Evolutionary conservation across 345 rosid species (phyloP).

Genomic region (Abelmoschus esculentus): DNA sequence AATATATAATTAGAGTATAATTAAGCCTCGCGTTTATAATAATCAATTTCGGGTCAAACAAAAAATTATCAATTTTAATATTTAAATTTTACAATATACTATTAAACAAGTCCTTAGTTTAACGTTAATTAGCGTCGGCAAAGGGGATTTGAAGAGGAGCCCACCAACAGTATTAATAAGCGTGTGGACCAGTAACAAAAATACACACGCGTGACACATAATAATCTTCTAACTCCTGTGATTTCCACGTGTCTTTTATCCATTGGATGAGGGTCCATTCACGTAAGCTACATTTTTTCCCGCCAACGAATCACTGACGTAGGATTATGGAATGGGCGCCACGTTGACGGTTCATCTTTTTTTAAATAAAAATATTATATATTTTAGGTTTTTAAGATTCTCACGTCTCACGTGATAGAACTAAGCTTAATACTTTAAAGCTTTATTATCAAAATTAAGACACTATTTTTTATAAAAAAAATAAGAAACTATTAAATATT

Average conservation of each 20-base stretch:
- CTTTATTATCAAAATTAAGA: too few species aligned
- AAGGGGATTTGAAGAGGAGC: slow-evolving; percentile 18
- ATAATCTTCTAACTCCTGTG: not conserved
- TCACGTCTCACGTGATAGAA: slow-evolving; percentile 39
- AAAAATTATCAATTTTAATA: too few species aligned
- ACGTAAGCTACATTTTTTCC: slow-evolving; percentile 9
- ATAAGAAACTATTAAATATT: too few species aligned
- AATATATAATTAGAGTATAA: too few species aligned
- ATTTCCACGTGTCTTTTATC: slow-evolving; percentile 20
- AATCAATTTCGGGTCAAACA: too few species aligned
- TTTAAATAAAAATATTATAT: not conserved
- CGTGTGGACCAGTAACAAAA: slow-evolving; percentile 18
- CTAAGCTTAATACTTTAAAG: not conserved
- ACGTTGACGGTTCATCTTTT: slow-evolving; percentile 24
- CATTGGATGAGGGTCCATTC: slow-evolving; percentile 2
- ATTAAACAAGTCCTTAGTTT: too few species aligned
- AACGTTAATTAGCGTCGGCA: slow-evolving; percentile 32
- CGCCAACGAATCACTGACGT: slow-evolving; percentile 26
- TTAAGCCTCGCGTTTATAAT: too few species aligned
- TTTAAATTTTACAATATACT: too few species aligned
- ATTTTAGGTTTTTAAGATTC: slow-evolving; percentile 16
- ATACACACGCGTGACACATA: slow-evolving; percentile 20
- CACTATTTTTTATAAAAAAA: too few species aligned
- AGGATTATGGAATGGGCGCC: slow-evolving; percentile 10
- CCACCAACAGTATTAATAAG: slow-evolving; percentile 21